These are phyloP conservation scores for Neohortaea acidophila DNA, from an alignment of 495 filamentous ascomycete genomes.

Conservation along the genomic window DNA sequence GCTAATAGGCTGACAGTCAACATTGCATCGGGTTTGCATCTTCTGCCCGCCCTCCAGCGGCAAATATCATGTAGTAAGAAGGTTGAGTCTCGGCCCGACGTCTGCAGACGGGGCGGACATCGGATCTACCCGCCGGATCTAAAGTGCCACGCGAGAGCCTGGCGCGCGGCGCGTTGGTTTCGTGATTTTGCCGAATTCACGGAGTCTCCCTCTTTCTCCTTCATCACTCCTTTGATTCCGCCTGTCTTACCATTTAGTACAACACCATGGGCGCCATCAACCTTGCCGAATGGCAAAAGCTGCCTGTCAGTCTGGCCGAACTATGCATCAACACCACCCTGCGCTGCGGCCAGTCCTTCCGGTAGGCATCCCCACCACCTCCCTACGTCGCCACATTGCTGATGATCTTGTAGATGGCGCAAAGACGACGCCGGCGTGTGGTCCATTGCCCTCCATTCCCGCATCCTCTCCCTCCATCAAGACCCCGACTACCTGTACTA, in stretches of 20 bases:
- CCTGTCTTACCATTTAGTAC: not conserved
- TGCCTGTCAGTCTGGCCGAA: conserved; percentile 65
- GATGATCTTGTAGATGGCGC: conserved; percentile 49
- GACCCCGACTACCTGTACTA: conserved; percentile 70
- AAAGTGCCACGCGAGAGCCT: too few species aligned
- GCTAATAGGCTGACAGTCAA: too few species aligned
- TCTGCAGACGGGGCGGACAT: too few species aligned
- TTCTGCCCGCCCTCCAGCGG: too few species aligned
- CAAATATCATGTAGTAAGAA: too few species aligned
- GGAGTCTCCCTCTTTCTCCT: not conserved
- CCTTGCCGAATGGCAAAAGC: conserved; percentile 57
- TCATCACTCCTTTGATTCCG: not conserved
- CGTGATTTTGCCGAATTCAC: not conserved
- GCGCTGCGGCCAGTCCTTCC: conserved; percentile 81
- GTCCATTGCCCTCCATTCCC: conserved; percentile 75
- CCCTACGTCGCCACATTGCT: conserved; percentile 4
- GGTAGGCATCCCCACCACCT: conserved; percentile 27
- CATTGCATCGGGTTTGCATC: too few species aligned
- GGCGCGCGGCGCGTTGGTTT: not conserved
- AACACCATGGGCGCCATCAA: conserved; percentile 16
- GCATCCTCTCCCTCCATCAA: conserved; percentile 72
- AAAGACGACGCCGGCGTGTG: conserved; percentile 67
- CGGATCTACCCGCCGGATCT: too few species aligned
- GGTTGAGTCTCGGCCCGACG: too few species aligned
- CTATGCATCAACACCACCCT: conserved; percentile 84